A percentile compares a stretch with the other conserved stretches of the same genome.
Evolutionary conservation across 2,329 filamentous ascomycete species (phyloP).

Genomic region (Diaporthe humulicola): DNA sequence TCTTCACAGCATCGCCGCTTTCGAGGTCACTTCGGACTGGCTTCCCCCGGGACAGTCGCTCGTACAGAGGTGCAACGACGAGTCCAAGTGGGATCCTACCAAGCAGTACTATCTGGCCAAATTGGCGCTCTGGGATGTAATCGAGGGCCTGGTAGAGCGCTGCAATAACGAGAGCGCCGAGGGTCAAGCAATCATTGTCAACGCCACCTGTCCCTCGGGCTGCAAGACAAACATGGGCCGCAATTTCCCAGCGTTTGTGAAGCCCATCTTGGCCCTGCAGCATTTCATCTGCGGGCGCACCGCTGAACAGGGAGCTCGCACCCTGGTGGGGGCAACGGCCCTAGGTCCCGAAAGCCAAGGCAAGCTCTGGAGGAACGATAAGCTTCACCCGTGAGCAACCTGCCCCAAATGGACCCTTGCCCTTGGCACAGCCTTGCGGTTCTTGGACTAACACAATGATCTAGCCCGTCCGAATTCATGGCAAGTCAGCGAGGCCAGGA

Average conservation of each 20-base stretch:
- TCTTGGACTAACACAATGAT: background rate
- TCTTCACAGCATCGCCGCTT: conserved; percentile 46
- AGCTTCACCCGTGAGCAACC: conserved; percentile 49
- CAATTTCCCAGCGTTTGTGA: conserved; percentile 46
- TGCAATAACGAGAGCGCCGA: conserved; percentile 40
- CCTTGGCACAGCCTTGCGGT: background rate
- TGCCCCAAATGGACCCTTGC: background rate
- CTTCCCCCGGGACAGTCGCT: conserved; percentile 38
- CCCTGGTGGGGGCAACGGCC: conserved; percentile 55
- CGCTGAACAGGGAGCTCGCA: conserved; percentile 57
- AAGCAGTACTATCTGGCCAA: conserved; percentile 49
- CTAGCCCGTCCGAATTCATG: conserved; percentile 26
- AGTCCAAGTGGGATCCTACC: conserved; percentile 39
- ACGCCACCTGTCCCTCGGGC: conserved; percentile 58
- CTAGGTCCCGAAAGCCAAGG: conserved; percentile 58
- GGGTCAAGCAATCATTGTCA: conserved; percentile 52
- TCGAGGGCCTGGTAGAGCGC: conserved; percentile 53
- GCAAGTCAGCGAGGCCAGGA: conserved; percentile 12
- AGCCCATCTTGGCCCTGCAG: conserved; percentile 41
- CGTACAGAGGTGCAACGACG: conserved; percentile 39
- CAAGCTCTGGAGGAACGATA: conserved; percentile 57
- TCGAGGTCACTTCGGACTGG: conserved; percentile 39
- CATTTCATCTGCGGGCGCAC: conserved; percentile 55
- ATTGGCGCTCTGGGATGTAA: conserved; percentile 50
- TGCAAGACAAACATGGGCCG: conserved; percentile 57